These are phyloP conservation scores for Abortiporus biennis DNA, from an alignment of 1,284 basidiomycete genomes.

Conservation along the genomic window DNA sequence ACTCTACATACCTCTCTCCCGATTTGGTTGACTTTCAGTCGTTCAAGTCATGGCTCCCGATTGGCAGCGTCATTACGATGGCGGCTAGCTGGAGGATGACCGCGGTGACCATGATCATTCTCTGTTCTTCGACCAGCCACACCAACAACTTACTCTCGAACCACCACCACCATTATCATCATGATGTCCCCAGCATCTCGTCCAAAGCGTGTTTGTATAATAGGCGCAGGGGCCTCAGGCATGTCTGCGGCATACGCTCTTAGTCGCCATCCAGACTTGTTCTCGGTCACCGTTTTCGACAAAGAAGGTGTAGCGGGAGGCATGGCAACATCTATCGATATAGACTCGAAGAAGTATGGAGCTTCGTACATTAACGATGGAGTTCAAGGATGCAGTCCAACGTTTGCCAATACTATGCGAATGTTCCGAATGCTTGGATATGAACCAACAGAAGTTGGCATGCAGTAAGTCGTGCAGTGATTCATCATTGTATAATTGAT, in stretches of 20 bases:
- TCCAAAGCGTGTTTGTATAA: conserved; percentile 37
- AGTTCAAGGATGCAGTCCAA: conserved; percentile 49
- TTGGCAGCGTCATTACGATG: too few species aligned
- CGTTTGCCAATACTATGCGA: conserved; percentile 53
- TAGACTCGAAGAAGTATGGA: conserved; percentile 43
- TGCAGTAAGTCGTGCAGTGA: conserved; percentile 44
- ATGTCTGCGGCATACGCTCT: conserved; percentile 54
- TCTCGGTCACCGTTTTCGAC: conserved; percentile 50
- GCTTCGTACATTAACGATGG: conserved; percentile 56
- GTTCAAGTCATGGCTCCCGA: too few species aligned
- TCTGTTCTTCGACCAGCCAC: too few species aligned
- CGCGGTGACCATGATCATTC: too few species aligned
- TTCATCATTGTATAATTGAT: background rate
- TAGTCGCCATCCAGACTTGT: conserved; percentile 47
- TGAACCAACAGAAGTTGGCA: conserved; percentile 44
- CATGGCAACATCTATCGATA: conserved; percentile 53
- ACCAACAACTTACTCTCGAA: too few species aligned
- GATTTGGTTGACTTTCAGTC: too few species aligned
- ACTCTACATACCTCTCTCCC: too few species aligned
- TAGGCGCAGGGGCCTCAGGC: conserved; percentile 46
- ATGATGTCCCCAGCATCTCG: too few species aligned
- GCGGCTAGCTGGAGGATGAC: too few species aligned
- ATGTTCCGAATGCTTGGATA: conserved; percentile 53
- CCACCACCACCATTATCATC: too few species aligned
- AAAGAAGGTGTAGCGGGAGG: conserved; percentile 46